phyloP scores from a whole-genome alignment of 768 basidiomycete genomes.

The Leccinum pellstonianum region DNA sequence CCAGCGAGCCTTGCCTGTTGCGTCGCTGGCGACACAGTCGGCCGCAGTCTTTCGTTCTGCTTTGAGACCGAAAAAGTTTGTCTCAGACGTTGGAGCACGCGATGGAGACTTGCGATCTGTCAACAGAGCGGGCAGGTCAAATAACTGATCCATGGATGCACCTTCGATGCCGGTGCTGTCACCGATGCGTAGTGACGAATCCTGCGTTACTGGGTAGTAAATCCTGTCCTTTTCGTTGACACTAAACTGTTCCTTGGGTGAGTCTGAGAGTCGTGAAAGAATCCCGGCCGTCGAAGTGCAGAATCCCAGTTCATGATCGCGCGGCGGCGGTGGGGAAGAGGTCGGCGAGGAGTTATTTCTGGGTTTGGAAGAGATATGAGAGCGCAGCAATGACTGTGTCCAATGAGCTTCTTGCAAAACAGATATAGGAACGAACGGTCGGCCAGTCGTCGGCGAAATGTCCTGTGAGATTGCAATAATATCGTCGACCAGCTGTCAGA shows the following conservation, averaged over 20 bases:
- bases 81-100: constrained; percentile 40
- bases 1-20: constrained; percentile 51
- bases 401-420: constrained; percentile 79
- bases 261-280: constrained; percentile 28
- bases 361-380: constrained; percentile 49
- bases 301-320: constrained; percentile 68
- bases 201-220: constrained; percentile 65
- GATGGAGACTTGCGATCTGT: constrained; percentile 26
- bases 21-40: constrained; percentile 42
- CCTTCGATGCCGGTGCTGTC: constrained; percentile 56
- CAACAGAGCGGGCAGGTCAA: constrained; percentile 38
- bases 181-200: constrained; percentile 75
- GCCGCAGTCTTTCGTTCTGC: constrained; percentile 42
- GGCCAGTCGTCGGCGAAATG: constrained; percentile 66
- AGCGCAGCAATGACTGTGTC: constrained; percentile 67
- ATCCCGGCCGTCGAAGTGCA: constrained; percentile 56
- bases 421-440: constrained; percentile 64
- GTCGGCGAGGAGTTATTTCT: constrained; percentile 29
- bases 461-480: constrained; percentile 73
- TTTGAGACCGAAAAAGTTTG: constrained; percentile 64
- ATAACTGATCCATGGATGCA: constrained; percentile 70
- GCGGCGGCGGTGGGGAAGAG: constrained; percentile 33
- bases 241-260: constrained; percentile 12
- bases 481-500: constrained; percentile 71
- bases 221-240: constrained; percentile 29